A percentile compares a stretch with the other conserved stretches of the same genome.
Conservation (phyloP, 192 early-diverging fungal species). For the Coemansia sp. region DNA sequence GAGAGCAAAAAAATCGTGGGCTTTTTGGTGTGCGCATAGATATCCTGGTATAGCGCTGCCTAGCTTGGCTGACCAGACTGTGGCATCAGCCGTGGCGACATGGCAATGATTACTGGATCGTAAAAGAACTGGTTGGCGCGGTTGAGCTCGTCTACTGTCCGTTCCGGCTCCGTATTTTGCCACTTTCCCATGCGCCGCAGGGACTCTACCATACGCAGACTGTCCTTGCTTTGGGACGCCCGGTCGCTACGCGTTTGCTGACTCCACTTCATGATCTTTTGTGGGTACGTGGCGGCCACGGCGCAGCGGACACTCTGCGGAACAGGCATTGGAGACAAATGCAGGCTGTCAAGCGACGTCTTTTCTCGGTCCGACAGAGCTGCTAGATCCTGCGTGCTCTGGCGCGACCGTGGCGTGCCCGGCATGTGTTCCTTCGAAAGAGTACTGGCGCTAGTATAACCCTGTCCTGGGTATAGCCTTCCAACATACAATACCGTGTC, state of each 20-base stretch:
- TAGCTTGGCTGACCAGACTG: conserved; percentile 15
- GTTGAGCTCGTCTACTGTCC: conserved; percentile 1
- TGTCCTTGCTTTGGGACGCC: conserved; percentile 16
- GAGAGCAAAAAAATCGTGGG: no score
- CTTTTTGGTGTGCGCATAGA: no score
- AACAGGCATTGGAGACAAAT: conserved; percentile 20
- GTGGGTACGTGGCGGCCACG: conserved; percentile 25
- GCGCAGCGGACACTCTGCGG: conserved; percentile 12
- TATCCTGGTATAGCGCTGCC: no score
- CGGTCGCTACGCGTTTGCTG: conserved; percentile 24
- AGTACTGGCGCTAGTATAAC: background rate
- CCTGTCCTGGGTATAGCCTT: conserved; percentile 14
- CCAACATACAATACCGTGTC: conserved; percentile 46
- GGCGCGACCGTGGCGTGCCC: background rate
- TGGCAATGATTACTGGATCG: conserved; percentile 27
- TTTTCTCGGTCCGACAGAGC: background rate
- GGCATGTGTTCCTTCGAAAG: background rate
- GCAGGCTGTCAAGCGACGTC: conserved; percentile 9
- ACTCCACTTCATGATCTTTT: conserved; percentile 40
- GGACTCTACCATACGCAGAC: conserved; percentile 46
- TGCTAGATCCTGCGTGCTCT: background rate
- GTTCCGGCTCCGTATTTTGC: conserved; percentile 10
- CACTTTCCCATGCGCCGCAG: conserved; percentile 49
- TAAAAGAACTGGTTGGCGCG: conserved; percentile 27
- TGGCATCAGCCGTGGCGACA: conserved; percentile 37